Percentiles rank a stretch among this genome's conserved stretches.
Conservation (phyloP, 2,329 filamentous ascomycete genomes). For the Ceratocystis variospora region DNA sequence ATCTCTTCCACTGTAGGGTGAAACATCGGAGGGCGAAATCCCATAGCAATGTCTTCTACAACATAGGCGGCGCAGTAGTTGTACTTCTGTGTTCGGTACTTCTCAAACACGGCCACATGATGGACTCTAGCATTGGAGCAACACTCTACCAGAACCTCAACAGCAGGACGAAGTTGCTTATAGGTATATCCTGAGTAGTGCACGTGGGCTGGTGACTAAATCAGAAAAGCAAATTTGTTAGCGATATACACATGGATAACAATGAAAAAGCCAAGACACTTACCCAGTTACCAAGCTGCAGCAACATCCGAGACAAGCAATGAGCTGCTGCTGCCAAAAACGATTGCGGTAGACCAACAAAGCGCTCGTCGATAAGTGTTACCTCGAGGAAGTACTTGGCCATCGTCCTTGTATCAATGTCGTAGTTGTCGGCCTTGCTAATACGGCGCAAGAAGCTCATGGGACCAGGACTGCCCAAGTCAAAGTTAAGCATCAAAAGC, state of each 20-base stretch:
- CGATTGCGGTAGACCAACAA: conserved; percentile 81
- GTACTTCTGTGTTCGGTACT: conserved; percentile 79
- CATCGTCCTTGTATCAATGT: conserved; percentile 83
- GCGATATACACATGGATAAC: not conserved
- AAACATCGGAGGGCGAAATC: conserved; percentile 35
- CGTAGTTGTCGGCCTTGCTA: conserved; percentile 97
- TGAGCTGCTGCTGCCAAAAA: conserved; percentile 85
- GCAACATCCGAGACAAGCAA: conserved; percentile 74
- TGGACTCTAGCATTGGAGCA: conserved; percentile 69
- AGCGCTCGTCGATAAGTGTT: conserved; percentile 94
- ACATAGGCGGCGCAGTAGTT: conserved; percentile 74
- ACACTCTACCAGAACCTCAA: conserved; percentile 72
- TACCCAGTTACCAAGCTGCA: conserved; percentile 91
- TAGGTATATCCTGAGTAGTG: conserved; percentile 92
- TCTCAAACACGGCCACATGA: conserved; percentile 77
- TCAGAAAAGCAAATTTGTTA: not conserved
- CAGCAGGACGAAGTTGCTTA: conserved; percentile 62
- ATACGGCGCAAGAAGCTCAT: conserved; percentile 96
- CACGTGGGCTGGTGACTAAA: conserved; percentile 64
- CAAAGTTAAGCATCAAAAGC: conserved; percentile 90
- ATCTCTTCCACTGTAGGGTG: conserved; percentile 19
- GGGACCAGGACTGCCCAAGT: conserved; percentile 93
- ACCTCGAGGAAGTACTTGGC: conserved; percentile 97
- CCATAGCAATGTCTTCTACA: conserved; percentile 53
- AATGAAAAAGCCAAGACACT: conserved; percentile 27